A percentile compares a stretch with the other conserved stretches of the same genome.
Conservation (phyloP, 2,329 filamentous ascomycete genomes). For the Diaporthe humulicola region DNA sequence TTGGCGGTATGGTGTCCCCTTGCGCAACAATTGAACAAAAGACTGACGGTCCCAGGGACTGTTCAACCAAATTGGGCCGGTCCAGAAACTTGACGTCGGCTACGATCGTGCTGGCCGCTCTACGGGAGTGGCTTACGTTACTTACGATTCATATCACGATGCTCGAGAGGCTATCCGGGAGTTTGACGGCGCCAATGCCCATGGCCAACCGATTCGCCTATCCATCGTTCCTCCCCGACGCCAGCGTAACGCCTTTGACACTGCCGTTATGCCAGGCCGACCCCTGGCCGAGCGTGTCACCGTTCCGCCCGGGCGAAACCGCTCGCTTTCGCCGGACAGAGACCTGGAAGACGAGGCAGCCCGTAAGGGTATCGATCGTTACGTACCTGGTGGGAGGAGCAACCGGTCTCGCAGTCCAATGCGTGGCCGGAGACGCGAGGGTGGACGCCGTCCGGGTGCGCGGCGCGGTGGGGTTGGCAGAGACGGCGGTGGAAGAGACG, state of each 20-base stretch:
- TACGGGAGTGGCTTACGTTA: slow-evolving; percentile 86
- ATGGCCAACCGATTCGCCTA: slow-evolving; percentile 86
- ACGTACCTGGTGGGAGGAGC: slow-evolving; percentile 73
- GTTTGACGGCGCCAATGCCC: slow-evolving; percentile 91
- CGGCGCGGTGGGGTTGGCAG: too few relatives aligned
- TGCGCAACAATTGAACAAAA: not conserved
- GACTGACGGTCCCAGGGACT: slow-evolving; percentile 72
- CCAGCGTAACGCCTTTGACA: slow-evolving; percentile 69
- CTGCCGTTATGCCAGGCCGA: slow-evolving; percentile 66
- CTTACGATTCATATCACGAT: slow-evolving; percentile 79
- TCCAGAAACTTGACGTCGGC: slow-evolving; percentile 76
- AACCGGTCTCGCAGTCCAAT: slow-evolving; percentile 72
- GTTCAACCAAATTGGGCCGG: slow-evolving; percentile 82
- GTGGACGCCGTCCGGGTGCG: slow-evolving; percentile 61
- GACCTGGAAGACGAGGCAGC: slow-evolving; percentile 68
- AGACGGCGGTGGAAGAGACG: slow-evolving; percentile 57
- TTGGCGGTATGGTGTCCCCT: slow-evolving; percentile 71
- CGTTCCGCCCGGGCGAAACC: slow-evolving; percentile 66
- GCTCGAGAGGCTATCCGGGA: slow-evolving; percentile 81
- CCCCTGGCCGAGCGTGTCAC: slow-evolving; percentile 74
- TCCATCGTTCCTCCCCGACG: slow-evolving; percentile 69
- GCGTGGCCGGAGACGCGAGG: slow-evolving; percentile 52
- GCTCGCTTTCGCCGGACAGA: slow-evolving; percentile 70
- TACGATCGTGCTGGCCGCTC: slow-evolving; percentile 93
- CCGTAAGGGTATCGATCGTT: slow-evolving; percentile 81